Evolutionary conservation across 2,329 filamentous ascomycete species (phyloP).

Genomic region (Alternaria sp.): DNA sequence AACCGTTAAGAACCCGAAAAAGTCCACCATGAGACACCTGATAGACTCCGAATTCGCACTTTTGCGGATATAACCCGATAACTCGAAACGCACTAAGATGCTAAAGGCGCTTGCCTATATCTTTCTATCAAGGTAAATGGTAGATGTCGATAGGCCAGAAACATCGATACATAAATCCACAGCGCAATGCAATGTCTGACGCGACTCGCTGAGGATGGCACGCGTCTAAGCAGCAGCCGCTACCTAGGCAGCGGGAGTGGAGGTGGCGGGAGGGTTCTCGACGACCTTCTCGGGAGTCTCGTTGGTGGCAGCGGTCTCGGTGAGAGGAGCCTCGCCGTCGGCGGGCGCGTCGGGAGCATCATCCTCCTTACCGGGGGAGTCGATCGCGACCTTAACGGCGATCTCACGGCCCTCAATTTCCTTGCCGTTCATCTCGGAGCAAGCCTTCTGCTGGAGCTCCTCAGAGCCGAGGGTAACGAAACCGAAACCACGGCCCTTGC

Average conservation of each 20-base stretch:
- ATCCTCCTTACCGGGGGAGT: slow-evolving; percentile 99
- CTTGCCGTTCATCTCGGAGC: slow-evolving; percentile 98
- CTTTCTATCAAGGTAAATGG: slow-evolving; percentile 43
- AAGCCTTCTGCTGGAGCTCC: slow-evolving; percentile 97
- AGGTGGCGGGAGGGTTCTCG: slow-evolving; percentile 38
- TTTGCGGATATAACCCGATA: slow-evolving; percentile 38
- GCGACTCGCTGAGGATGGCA: slow-evolving; percentile 19
- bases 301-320: slow-evolving; percentile 32
- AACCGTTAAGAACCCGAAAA: slow-evolving; percentile 29
- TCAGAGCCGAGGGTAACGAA: slow-evolving; percentile 97
- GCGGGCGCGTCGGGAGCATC: slow-evolving; percentile 64
- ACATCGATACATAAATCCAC: slow-evolving; percentile 34
- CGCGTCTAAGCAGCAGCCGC: slow-evolving; percentile 31
- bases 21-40: slow-evolving; percentile 41
- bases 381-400: slow-evolving; percentile 99
- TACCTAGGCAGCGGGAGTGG: slow-evolving; percentile 46
- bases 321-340: slow-evolving; percentile 52
- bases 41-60: slow-evolving; percentile 44
- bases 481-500: slow-evolving; percentile 98
- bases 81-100: slow-evolving; percentile 41
- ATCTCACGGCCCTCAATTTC: slow-evolving; percentile 99
- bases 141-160: slow-evolving; percentile 37
- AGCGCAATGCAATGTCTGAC: slow-evolving; percentile 36
- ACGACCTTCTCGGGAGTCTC: slow-evolving; percentile 30
- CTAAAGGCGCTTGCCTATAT: slow-evolving; percentile 37